phyloP scores from a whole-genome alignment of 2,329 filamentous ascomycete species.

The Cladosporium sp. region DNA sequence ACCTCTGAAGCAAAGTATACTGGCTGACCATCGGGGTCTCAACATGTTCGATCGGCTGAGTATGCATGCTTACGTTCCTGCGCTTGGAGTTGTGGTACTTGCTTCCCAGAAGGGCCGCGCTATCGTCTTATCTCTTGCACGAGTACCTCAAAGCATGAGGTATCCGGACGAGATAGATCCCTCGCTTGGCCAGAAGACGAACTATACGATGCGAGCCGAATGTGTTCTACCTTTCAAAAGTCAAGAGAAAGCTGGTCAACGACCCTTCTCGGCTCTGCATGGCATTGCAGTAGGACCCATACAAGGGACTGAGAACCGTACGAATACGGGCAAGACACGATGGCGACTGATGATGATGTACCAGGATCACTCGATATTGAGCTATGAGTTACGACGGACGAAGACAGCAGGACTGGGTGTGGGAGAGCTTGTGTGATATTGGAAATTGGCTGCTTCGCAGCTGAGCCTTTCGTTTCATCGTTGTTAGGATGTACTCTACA shows the following conservation, averaged over 20 bases:
- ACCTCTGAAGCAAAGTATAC: slow-evolving; percentile 30
- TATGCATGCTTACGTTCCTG: slow-evolving; percentile 62
- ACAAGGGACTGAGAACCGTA: slow-evolving; percentile 41
- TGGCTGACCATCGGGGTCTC: slow-evolving; percentile 26
- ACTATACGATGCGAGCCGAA: slow-evolving; percentile 51
- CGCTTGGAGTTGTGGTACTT: slow-evolving; percentile 65
- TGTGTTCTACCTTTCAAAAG: slow-evolving; percentile 53
- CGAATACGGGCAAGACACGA: slow-evolving; percentile 38
- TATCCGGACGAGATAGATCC: slow-evolving; percentile 15
- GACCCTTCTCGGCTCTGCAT: slow-evolving; percentile 53
- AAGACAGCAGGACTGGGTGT: not conserved
- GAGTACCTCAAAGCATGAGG: slow-evolving; percentile 15
- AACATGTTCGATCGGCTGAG: slow-evolving; percentile 51
- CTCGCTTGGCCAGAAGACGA: slow-evolving; percentile 18
- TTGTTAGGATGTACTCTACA: no score
- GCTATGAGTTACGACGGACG: slow-evolving; percentile 56
- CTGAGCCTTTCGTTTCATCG: no score
- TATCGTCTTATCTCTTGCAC: slow-evolving; percentile 58
- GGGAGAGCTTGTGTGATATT: not conserved
- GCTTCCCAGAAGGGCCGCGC: slow-evolving; percentile 65
- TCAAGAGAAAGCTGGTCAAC: slow-evolving; percentile 45
- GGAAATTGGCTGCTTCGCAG: no score
- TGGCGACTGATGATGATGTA: slow-evolving; percentile 71
- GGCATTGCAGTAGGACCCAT: slow-evolving; percentile 66
- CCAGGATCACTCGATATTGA: slow-evolving; percentile 64